These are phyloP conservation scores for Lactarius pseudohatsudake DNA, from an alignment of 768 basidiomycete species.

Conservation along the genomic window DNA sequence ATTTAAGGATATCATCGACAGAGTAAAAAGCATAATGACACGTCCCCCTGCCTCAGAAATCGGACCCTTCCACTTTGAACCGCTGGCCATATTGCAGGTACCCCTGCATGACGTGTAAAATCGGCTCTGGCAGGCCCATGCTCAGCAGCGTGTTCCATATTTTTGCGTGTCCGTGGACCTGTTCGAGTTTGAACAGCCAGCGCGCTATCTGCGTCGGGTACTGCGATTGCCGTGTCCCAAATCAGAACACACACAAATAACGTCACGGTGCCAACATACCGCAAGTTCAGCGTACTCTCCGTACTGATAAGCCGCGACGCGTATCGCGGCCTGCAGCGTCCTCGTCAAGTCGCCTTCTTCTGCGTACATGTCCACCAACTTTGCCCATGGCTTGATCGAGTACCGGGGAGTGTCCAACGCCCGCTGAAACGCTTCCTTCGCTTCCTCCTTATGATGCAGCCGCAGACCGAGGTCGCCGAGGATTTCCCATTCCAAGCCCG, in stretches of 20 bases:
- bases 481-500: constrained; percentile 97
- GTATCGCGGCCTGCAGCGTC: constrained; percentile 86
- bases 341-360: constrained; percentile 94
- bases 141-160: constrained; percentile 90
- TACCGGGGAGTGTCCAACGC: constrained; percentile 87
- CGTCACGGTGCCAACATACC: constrained; percentile 47
- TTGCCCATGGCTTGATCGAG: constrained; percentile 89
- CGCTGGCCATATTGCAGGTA: constrained; percentile 84
- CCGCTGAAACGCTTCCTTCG: constrained; percentile 95
- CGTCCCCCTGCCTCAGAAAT: constrained; percentile 49
- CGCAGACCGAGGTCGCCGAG: constrained; percentile 90
- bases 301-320: constrained; percentile 89
- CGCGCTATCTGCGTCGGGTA: constrained; percentile 91
- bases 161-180: constrained; percentile 91
- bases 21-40: constrained; percentile 9
- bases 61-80: constrained; percentile 87
- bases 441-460: constrained; percentile 97
- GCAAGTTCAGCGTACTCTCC: constrained; percentile 89
- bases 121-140: constrained; percentile 89
- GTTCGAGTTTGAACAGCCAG: constrained; percentile 90
- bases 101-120: constrained; percentile 90
- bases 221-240: constrained; percentile 39
- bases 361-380: constrained; percentile 94
- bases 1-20: constrained; percentile 18
- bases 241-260: constrained; percentile 5